Evolutionary conservation across 108 stramenopile species (phyloP).

Genomic region (Pelagomonas calceolata): DNA sequence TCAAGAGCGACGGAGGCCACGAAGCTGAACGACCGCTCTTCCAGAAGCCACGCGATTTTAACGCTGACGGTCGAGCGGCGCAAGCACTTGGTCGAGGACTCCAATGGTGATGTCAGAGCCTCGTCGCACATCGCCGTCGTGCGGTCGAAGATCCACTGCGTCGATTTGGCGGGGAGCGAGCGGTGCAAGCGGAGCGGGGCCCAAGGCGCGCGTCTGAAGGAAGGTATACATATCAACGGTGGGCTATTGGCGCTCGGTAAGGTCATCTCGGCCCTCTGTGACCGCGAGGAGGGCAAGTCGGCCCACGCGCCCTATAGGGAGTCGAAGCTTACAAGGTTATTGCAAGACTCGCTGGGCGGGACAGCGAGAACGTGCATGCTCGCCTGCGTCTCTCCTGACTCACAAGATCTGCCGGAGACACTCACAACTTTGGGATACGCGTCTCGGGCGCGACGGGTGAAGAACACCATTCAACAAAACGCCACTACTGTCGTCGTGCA

Average conservation of each 20-base stretch:
- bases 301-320: constrained; percentile 68
- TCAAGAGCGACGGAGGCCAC: constrained; percentile 67
- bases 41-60: constrained; percentile 85
- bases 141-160: constrained; percentile 56
- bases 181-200: constrained; percentile 55
- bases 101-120: constrained; percentile 17
- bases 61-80: constrained; percentile 52
- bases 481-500: neutral
- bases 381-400: constrained; percentile 16
- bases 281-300: neutral
- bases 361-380: constrained; percentile 32
- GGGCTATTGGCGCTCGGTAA: constrained; percentile 49
- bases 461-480: constrained; percentile 5
- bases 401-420: neutral
- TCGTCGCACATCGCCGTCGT: constrained; percentile 5
- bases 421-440: constrained; percentile 9
- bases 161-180: constrained; percentile 81
- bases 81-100: constrained; percentile 14
- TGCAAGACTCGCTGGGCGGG: constrained; percentile 90
- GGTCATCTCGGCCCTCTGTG: constrained; percentile 35
- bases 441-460: constrained; percentile 11
- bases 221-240: constrained; percentile 82
- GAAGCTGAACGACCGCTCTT: constrained; percentile 69
- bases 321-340: constrained; percentile 83
- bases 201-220: constrained; percentile 53